Percentiles rank a stretch among this genome's conserved stretches.
Conservation (phyloP, 1,284 basidiomycete genomes). For the Ustilago shanxiensis region DNA sequence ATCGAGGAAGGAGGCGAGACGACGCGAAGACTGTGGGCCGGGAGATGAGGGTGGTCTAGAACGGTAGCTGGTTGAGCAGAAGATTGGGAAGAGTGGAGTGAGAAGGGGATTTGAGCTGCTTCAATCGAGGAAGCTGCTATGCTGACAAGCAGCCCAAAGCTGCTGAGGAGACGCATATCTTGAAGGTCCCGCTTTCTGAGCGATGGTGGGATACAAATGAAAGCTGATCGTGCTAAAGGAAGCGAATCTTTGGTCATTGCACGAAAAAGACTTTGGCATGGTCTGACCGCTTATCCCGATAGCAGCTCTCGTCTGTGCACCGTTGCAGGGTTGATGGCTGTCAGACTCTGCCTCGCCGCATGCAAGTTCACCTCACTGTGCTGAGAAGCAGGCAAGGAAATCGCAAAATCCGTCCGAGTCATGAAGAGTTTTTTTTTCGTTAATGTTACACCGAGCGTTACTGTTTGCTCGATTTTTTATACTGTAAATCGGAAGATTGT, state of each 20-base stretch:
- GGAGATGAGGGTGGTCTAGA: conserved; percentile 59
- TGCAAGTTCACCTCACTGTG: too few species aligned
- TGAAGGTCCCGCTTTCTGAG: not conserved
- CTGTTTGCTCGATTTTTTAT: too few species aligned
- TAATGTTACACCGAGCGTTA: too few species aligned
- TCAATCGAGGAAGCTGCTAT: conserved; percentile 19
- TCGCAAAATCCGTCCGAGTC: too few species aligned
- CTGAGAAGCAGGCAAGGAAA: too few species aligned
- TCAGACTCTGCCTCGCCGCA: too few species aligned
- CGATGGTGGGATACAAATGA: not conserved
- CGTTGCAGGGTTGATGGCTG: too few species aligned
- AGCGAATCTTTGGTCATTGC: too few species aligned
- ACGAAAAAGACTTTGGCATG: too few species aligned
- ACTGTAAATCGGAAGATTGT: not conserved
- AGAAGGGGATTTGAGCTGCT: conserved; percentile 50
- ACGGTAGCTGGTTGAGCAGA: conserved; percentile 8
- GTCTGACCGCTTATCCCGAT: conserved; percentile 29
- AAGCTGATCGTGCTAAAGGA: not conserved
- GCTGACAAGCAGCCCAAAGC: conserved; percentile 9
- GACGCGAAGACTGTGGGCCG: conserved; percentile 67
- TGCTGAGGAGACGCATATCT: conserved; percentile 21
- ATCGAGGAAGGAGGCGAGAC: conserved; percentile 49
- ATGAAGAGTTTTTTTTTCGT: too few species aligned
- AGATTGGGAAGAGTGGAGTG: conserved; percentile 8
- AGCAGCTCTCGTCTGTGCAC: not conserved